phyloP scores from a whole-genome alignment of 306 rosid species.

The Pueraria montana region DNA sequence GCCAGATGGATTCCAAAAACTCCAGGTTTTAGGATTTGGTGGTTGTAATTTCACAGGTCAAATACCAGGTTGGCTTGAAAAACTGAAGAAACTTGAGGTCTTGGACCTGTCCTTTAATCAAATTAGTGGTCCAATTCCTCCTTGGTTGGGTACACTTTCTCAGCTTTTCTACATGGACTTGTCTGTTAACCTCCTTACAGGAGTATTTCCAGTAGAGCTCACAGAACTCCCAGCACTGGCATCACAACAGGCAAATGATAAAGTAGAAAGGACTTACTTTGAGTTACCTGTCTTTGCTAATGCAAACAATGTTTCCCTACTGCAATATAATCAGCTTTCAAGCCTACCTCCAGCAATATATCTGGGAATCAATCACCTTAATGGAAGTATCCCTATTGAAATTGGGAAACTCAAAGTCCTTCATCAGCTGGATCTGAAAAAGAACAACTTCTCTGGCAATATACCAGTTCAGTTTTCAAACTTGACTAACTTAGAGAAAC shows the following conservation, averaged over 20 bases:
- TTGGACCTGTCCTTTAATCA: constrained; percentile 80
- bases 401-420: constrained; percentile 74
- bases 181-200: constrained; percentile 68
- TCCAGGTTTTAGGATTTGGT: constrained; percentile 83
- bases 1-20: constrained; percentile 66
- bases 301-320: constrained; percentile 68
- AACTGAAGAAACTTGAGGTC: constrained; percentile 71
- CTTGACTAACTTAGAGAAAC: constrained; percentile 79
- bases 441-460: constrained; percentile 75
- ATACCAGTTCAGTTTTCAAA: constrained; percentile 76
- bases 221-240: constrained; percentile 67
- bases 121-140: constrained; percentile 74
- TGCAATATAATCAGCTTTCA: constrained; percentile 89
- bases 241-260: constrained; percentile 58
- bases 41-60: constrained; percentile 76
- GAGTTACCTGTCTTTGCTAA: constrained; percentile 87
- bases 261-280: constrained; percentile 62
- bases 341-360: constrained; percentile 83
- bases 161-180: constrained; percentile 86
- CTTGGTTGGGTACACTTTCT: constrained; percentile 74
- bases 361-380: constrained; percentile 69
- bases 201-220: constrained; percentile 71
- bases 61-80: constrained; percentile 81
- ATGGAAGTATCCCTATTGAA: constrained; percentile 72
- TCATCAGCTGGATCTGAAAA: constrained; percentile 68